Evolutionary conservation across 192 early-diverging fungal genomes (phyloP), one percentile per base, ranked within the genome.

Genomic region (Thoreauomyces humboldtii): DNA sequence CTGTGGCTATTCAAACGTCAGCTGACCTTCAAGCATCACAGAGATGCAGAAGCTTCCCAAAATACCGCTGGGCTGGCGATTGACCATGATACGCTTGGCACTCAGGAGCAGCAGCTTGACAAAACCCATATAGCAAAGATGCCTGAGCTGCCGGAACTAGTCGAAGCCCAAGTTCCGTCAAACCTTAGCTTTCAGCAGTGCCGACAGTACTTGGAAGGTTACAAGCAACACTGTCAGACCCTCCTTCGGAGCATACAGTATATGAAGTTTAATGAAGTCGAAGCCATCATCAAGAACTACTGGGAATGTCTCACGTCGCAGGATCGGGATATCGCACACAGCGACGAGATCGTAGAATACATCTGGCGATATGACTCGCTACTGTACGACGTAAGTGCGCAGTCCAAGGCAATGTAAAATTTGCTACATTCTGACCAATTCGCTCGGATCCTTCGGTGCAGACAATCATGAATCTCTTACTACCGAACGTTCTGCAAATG

Each of bases 311-410:
- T 71, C 24, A 11, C 44, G 15, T 14, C 19, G 17, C 44, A 24
- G 22, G 46, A 64, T 29, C 54, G 70, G 12, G 61, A 53, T 0
- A 28, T 81, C 27, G 54, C 65, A 12, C 59, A 59, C 0, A 41
- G 34, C 4, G 56, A 65, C 17, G 77, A 77, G 9, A 60, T 80
- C 21, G 52, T 62, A 1, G 80, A 82, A 9, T 52, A 67, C 25
- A 61, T 82, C 22, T 82, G 80, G 77, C 63, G 78, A 51, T 79
- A 73, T 67, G 80, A 82, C 52, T 70, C 75, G 21, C 33, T 67
- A 15, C 58, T 82, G n/a, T 82, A 80, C 56, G 80, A 82, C 59
- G 75, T 76, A 73, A 59, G 64, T 50, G 7, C 15, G 15, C 32
- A 15, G 32, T 15, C 17, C 6, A 52, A 12, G 38, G 11, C 38